A percentile compares a stretch with the other conserved stretches of the same genome.
These are phyloP conservation scores for Canavalia gladiata DNA, from an alignment of 306 rosid genomes.

Conservation along the genomic window DNA sequence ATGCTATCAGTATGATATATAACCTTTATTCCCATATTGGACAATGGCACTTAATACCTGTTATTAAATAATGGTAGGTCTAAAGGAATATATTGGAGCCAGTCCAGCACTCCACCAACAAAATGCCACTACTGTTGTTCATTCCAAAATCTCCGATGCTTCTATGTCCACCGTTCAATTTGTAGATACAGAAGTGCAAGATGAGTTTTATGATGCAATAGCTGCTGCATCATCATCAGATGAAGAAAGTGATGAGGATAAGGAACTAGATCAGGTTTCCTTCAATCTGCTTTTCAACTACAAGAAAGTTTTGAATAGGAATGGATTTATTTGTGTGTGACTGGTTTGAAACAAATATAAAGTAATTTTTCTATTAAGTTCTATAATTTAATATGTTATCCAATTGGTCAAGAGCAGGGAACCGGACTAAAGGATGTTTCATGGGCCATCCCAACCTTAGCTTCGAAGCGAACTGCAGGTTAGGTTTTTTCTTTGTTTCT, in stretches of 20 bases:
- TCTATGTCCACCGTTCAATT: constrained; percentile 63
- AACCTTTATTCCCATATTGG: not conserved
- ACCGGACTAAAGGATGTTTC: constrained; percentile 67
- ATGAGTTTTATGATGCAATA: constrained; percentile 94
- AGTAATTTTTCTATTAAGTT: constrained; percentile 1
- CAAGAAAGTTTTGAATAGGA: constrained; percentile 5
- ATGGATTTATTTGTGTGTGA: not conserved
- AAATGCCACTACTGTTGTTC: constrained; percentile 53
- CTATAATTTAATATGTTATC: constrained; percentile 41
- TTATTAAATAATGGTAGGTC: constrained; percentile 62
- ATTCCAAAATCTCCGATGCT: constrained; percentile 60
- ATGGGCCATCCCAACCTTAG: constrained; percentile 55
- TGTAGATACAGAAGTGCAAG: constrained; percentile 65
- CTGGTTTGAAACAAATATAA: not conserved
- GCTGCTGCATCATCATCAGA: constrained; percentile 67
- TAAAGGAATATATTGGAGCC: constrained; percentile 90
- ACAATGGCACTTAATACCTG: constrained; percentile 31
- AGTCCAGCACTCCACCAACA: constrained; percentile 68
- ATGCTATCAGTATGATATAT: not conserved
- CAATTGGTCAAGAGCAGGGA: constrained; percentile 56
- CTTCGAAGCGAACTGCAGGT: constrained; percentile 60
- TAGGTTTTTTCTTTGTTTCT: constrained; percentile 26
- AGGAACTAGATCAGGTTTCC: constrained; percentile 54
- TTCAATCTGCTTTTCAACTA: constrained; percentile 35
- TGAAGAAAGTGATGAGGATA: constrained; percentile 48